Conservation (phyloP, 1,284 basidiomycete species). For the Mixia osmundae region DNA sequence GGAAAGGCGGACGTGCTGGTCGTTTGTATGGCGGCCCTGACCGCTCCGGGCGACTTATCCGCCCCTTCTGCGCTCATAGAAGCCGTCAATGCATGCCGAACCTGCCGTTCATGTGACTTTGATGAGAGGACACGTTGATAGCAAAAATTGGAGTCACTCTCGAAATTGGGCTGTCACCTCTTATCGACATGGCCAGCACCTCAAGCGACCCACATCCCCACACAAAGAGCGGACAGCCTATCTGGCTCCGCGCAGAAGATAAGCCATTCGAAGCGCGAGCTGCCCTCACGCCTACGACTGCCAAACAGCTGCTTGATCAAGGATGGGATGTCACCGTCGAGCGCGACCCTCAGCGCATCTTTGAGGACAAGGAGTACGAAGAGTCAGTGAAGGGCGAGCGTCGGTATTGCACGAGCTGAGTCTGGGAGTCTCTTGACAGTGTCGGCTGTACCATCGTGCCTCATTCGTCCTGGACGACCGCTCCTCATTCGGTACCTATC, state of each 20-base stretch:
- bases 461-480: conserved; percentile 71
- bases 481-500: conserved; percentile 54
- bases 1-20: no score
- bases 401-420: neutral
- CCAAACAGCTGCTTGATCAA: conserved; percentile 67
- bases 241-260: conserved; percentile 61
- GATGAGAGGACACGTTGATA: no score
- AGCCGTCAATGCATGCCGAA: no score
- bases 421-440: conserved; percentile 24
- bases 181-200: no score
- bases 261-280: conserved; percentile 83
- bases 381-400: conserved; percentile 34
- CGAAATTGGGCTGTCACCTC: no score
- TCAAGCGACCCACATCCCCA: neutral
- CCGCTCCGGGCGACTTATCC: no score
- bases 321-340: conserved; percentile 86
- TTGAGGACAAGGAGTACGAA: conserved; percentile 81
- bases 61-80: no score
- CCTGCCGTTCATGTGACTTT: no score
- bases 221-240: conserved; percentile 5
- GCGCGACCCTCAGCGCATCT: conserved; percentile 82
- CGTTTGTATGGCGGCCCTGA: no score
- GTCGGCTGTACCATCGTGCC: conserved; percentile 72
- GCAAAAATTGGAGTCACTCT: no score
- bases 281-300: conserved; percentile 78